phyloP scores from a whole-genome alignment of 495 filamentous ascomycete species.

The Xylaria venustula region DNA sequence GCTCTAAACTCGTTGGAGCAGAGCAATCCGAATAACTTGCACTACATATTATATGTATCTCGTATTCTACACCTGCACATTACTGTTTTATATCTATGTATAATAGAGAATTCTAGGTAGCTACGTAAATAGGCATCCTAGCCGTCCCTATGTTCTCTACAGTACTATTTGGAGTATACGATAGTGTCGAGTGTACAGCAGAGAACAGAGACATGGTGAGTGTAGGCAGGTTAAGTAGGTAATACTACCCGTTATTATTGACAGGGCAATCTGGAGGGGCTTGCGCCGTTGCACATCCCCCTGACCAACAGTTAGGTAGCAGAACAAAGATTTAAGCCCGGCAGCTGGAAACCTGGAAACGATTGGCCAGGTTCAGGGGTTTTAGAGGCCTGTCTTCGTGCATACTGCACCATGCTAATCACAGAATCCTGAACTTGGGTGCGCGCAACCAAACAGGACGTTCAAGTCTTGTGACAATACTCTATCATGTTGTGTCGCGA shows the following conservation, averaged over 20 bases:
- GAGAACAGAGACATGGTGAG: too few relatives aligned
- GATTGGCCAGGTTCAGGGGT: constrained; percentile 5
- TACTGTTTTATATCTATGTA: too few relatives aligned
- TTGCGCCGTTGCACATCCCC: background rate
- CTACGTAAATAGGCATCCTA: too few relatives aligned
- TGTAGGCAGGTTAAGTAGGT: background rate
- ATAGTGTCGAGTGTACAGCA: too few relatives aligned
- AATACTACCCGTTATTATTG: background rate
- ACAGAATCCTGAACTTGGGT: too few relatives aligned
- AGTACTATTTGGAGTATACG: too few relatives aligned
- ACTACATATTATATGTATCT: too few relatives aligned
- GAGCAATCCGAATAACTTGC: background rate
- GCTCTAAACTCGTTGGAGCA: constrained; percentile 11
- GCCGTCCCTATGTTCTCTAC: too few relatives aligned
- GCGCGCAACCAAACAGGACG: background rate
- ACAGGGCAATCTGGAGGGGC: background rate
- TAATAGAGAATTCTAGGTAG: too few relatives aligned
- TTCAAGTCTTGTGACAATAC: constrained; percentile 5
- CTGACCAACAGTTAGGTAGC: background rate
- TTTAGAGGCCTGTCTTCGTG: background rate
- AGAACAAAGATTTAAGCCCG: background rate
- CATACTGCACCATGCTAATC: too few relatives aligned
- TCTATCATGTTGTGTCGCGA: background rate
- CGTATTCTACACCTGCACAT: too few relatives aligned
- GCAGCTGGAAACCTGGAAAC: background rate